phyloP scores from a whole-genome alignment of 805 yeast species.

The Hanseniaspora pseudoguilliermondii region DNA sequence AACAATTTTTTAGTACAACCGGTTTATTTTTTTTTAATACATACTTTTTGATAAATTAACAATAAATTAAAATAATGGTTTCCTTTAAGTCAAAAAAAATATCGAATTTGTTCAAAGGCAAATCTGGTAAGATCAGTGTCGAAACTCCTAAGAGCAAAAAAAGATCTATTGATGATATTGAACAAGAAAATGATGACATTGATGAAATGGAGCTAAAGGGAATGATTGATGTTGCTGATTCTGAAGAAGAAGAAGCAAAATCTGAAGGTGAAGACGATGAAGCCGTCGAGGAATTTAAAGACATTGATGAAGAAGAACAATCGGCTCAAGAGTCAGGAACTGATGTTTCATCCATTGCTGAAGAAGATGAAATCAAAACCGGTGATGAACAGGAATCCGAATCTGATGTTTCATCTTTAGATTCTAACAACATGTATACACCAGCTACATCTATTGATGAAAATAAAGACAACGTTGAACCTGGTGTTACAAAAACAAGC shows the following conservation, averaged over 20 bases:
- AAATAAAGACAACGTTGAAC: slow-evolving; percentile 34
- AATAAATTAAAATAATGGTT: not conserved
- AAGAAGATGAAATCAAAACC: slow-evolving; percentile 23
- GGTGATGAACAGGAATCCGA: slow-evolving; percentile 25
- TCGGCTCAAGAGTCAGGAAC: slow-evolving; percentile 20
- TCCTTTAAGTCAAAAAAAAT: slow-evolving; percentile 10
- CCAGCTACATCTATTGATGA: slow-evolving; percentile 8
- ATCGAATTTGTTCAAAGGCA: slow-evolving; percentile 5
- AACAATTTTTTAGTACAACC: no score
- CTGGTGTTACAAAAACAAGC: slow-evolving; percentile 33
- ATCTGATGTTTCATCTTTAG: slow-evolving; percentile 35
- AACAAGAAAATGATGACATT: slow-evolving; percentile 26
- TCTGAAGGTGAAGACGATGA: slow-evolving; percentile 6
- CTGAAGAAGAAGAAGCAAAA: slow-evolving; percentile 43
- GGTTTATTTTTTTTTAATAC: not conserved
- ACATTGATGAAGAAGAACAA: slow-evolving; percentile 1
- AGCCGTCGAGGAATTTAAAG: slow-evolving; percentile 1
- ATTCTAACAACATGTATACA: slow-evolving; percentile 31
- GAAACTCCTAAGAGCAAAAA: not conserved
- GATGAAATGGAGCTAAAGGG: slow-evolving; percentile 20
- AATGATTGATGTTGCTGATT: slow-evolving; percentile 25
- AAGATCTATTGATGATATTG: slow-evolving; percentile 24
- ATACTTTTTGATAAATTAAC: not conserved
- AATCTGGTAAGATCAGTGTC: not conserved
- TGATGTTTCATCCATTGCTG: slow-evolving; percentile 19